Evolutionary conservation across 148 eudicot species (phyloP).

Genomic region (Polygonum aviculare): DNA sequence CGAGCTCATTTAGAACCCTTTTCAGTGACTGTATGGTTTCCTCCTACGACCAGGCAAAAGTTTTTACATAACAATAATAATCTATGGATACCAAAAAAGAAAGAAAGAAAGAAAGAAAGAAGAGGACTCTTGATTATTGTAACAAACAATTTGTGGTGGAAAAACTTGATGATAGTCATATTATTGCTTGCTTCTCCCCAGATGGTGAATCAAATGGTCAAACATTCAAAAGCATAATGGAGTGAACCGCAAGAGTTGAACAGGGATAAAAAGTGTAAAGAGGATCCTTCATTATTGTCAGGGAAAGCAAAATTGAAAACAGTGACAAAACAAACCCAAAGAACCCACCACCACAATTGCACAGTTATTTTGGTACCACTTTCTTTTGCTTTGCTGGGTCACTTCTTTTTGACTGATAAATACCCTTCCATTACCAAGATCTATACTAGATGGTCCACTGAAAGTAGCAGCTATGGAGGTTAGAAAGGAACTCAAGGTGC

Average conservation of each 20-base stretch:
- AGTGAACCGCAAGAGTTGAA: slow-evolving; percentile 2
- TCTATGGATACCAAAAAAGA: background rate
- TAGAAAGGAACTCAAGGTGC: background rate
- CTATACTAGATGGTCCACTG: background rate
- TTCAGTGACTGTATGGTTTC: no score
- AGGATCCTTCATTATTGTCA: slow-evolving; percentile 8
- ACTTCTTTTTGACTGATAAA: background rate
- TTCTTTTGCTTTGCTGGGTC: slow-evolving; percentile 4
- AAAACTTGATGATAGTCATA: background rate
- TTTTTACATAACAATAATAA: background rate
- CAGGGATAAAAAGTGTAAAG: background rate
- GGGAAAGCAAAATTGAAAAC: background rate
- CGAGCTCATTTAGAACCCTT: no score
- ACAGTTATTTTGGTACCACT: background rate
- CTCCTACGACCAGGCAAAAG: background rate
- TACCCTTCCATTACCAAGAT: background rate
- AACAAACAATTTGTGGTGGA: background rate
- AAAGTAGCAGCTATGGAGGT: background rate
- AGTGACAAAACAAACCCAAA: slow-evolving; percentile 1
- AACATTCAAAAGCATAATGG: slow-evolving; percentile 1
- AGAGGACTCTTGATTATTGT: background rate
- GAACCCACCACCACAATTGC: slow-evolving; percentile 3
- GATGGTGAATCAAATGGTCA: background rate
- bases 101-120: background rate
- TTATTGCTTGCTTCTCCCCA: background rate